Conservation (phyloP, 1,284 basidiomycete genomes). For the Ustilago shanxiensis region DNA sequence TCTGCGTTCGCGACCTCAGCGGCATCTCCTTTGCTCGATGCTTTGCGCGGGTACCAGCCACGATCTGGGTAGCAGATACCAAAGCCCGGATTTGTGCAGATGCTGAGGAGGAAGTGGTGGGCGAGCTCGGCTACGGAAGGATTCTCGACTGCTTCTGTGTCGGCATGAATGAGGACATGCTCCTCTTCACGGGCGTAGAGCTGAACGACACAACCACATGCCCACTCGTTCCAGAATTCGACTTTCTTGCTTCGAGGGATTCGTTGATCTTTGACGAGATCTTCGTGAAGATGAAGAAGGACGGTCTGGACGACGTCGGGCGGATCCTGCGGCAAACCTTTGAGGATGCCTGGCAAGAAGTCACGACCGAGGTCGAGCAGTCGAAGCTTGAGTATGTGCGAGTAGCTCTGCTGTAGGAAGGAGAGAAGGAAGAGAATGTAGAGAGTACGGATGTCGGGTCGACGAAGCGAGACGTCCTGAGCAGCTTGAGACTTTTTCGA, state of each 20-base stretch:
- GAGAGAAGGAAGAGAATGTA: slow-evolving; percentile 64
- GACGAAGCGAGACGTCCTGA: slow-evolving; percentile 46
- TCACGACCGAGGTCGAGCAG: slow-evolving; percentile 56
- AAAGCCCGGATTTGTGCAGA: slow-evolving; percentile 84
- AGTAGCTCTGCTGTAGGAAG: slow-evolving; percentile 58
- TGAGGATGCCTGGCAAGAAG: slow-evolving; percentile 52
- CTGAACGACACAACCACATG: slow-evolving; percentile 55
- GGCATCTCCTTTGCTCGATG: not conserved
- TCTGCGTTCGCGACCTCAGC: slow-evolving; percentile 1
- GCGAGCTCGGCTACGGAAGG: slow-evolving; percentile 79
- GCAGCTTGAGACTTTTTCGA: slow-evolving; percentile 36
- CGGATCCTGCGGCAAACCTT: slow-evolving; percentile 56
- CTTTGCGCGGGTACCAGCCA: slow-evolving; percentile 82
- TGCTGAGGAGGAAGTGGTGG: slow-evolving; percentile 87
- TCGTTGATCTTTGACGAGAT: slow-evolving; percentile 56
- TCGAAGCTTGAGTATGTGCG: slow-evolving; percentile 41
- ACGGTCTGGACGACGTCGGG: slow-evolving; percentile 57
- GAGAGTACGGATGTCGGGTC: slow-evolving; percentile 64
- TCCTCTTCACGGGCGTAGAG: slow-evolving; percentile 61
- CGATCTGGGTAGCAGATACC: slow-evolving; percentile 89
- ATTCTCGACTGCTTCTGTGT: slow-evolving; percentile 27
- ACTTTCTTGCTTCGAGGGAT: slow-evolving; percentile 59
- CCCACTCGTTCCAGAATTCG: slow-evolving; percentile 62
- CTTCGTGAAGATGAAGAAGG: slow-evolving; percentile 62
- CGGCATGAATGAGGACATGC: slow-evolving; percentile 42